phyloP scores from a whole-genome alignment of 495 filamentous ascomycete species.

The Neurospora tetrasperma region DNA sequence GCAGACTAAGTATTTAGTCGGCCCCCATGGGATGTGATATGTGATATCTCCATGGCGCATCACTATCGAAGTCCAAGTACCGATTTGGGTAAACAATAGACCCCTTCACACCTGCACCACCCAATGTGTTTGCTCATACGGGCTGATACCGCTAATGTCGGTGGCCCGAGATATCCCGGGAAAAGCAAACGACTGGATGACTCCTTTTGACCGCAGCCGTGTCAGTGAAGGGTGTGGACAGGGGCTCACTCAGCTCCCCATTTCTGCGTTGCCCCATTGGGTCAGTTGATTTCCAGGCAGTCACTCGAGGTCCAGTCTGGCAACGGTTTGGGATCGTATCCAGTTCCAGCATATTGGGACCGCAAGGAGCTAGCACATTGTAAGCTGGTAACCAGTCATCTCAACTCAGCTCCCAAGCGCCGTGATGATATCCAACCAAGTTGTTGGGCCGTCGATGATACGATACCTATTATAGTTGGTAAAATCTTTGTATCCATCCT shows the following conservation, averaged over 20 bases:
- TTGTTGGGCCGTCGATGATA: neutral
- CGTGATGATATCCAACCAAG: neutral
- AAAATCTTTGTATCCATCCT: neutral
- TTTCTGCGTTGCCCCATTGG: neutral
- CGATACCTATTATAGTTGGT: neutral
- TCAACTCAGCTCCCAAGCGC: neutral
- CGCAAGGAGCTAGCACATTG: neutral
- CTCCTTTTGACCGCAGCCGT: neutral
- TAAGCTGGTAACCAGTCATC: neutral
- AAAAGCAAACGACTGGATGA: neutral
- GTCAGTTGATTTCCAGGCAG: neutral
- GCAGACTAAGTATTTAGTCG: neutral
- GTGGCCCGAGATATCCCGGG: neutral
- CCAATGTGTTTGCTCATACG: neutral
- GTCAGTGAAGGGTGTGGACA: neutral
- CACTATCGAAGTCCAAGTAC: neutral
- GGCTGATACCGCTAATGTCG: neutral
- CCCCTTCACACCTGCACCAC: neutral
- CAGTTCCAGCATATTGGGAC: neutral
- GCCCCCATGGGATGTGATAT: neutral
- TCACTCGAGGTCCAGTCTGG: neutral
- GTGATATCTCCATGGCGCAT: neutral
- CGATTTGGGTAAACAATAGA: neutral
- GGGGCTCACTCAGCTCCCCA: neutral
- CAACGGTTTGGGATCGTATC: neutral